Percentiles rank a stretch among this genome's conserved stretches.
phyloP scores from a whole-genome alignment of 2,329 filamentous ascomycete genomes.

The Clarireedia monteithiana region DNA sequence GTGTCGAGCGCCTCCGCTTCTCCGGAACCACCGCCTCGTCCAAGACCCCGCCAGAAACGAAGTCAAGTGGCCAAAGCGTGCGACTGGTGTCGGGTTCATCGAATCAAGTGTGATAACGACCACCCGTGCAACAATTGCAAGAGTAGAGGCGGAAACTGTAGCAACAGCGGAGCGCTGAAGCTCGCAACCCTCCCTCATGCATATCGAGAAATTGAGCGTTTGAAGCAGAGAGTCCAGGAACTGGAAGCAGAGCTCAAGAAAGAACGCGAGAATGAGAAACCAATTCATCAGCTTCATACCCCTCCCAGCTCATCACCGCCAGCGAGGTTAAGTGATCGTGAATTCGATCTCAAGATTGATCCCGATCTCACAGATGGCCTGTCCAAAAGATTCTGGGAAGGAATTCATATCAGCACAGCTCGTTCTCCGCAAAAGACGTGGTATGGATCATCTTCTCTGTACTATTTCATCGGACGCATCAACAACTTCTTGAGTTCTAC shows the following conservation, averaged over 20 bases:
- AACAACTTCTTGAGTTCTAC: conserved; percentile 30
- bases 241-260: conserved; percentile 26
- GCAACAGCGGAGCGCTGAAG: conserved; percentile 29
- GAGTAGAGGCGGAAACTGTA: conserved; percentile 31
- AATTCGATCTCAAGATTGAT: background rate
- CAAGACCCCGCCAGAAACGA: conserved; percentile 15
- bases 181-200: conserved; percentile 26
- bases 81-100: conserved; percentile 35
- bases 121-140: conserved; percentile 35
- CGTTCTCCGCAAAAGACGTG: conserved; percentile 32
- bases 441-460: conserved; percentile 38
- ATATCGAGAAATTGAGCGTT: conserved; percentile 32
- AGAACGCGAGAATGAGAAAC: background rate
- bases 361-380: background rate
- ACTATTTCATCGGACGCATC: conserved; percentile 39
- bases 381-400: conserved; percentile 31
- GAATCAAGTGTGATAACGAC: conserved; percentile 36
- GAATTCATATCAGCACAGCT: conserved; percentile 32
- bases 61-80: conserved; percentile 31
- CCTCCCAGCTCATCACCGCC: conserved; percentile 13
- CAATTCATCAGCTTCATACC: conserved; percentile 2
- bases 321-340: background rate
- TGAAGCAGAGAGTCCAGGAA: conserved; percentile 29
- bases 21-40: conserved; percentile 3
- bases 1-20: conserved; percentile 1